phyloP scores from a whole-genome alignment of 2,329 filamentous ascomycete species.

The Epichloe gansuensis region DNA sequence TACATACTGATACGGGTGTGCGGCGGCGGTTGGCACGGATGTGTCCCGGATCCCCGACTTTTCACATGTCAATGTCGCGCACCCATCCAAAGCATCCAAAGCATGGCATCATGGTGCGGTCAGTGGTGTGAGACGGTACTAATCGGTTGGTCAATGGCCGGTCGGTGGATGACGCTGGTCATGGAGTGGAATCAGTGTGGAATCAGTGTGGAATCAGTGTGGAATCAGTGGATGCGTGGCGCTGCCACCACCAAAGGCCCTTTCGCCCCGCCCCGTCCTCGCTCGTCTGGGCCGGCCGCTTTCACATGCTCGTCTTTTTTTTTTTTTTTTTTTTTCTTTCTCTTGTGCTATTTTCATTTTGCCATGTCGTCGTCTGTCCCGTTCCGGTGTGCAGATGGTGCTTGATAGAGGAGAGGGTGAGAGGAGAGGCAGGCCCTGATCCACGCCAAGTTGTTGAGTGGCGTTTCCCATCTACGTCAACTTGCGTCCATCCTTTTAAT shows the following conservation, averaged over 20 bases:
- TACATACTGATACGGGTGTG: conserved; percentile 1
- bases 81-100: neutral
- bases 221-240: too few species aligned
- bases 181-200: too few species aligned
- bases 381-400: neutral
- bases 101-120: neutral
- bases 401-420: neutral
- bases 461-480: conserved; percentile 1
- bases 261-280: neutral
- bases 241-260: too few species aligned
- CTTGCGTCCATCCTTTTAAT: conserved; percentile 3
- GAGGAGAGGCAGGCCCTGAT: neutral
- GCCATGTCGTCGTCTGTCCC: neutral
- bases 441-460: conserved; percentile 4
- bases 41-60: too few species aligned
- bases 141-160: neutral
- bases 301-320: conserved; percentile 5
- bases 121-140: neutral
- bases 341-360: neutral
- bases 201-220: too few species aligned
- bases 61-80: conserved; percentile 2
- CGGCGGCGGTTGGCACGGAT: conserved; percentile 7
- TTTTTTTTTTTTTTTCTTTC: neutral
- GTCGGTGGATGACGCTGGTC: neutral
- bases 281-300: neutral